Evolutionary conservation across 2,329 filamentous ascomycete genomes (phyloP), one percentile per base, ranked within the genome.

Genomic region (Alternaria sp.): DNA sequence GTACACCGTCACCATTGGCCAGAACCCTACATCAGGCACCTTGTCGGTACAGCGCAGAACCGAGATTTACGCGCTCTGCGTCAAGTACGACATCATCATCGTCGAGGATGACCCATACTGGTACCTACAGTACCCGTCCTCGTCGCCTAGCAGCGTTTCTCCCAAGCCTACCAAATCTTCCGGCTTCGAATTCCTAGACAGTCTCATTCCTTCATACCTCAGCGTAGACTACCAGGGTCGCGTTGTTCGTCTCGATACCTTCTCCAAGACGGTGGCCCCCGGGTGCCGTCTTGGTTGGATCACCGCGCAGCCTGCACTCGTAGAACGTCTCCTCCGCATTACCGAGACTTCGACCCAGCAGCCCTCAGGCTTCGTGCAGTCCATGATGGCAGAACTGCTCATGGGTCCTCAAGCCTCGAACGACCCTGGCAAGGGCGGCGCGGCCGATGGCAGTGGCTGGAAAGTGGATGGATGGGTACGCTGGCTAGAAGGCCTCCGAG

Each of bases 31-130:
- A 0, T 90, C 91, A 28, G 89, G 91, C 30, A 89, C 92, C 3
- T 84, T 96, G 3, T 90, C 91, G 3, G 78, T 96, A 10, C 82
- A 90, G 72, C 89, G 95, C 44, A 88, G 92, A 59, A 91, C 88
- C 72, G 89, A 93, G 55, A 86, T 97, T 26, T 97, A 97, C 76
- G 87, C 86, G 17, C 78, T 97, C 13, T 96, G 92, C 81, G 89
- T 89, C 77, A 87, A 90, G 76, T 97, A 93, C 81, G 93, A 97
- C 79, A 87, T 97, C 66, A 87, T 97, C 73, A 97, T 97, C 68
- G 83, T 96, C 65, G 95, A 98, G 80, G 95, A 98, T 73, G 94
- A 97, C 66, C 95, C 95, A 6, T 97, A 97, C 83, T 97, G 93
- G 92, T 95, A 96, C 79, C 85, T 98, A 9, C 95, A 97, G 78